Base-by-base conservation (phyloP, 2,329 filamentous ascomycete species). In the Colletotrichum liriopes region DNA sequence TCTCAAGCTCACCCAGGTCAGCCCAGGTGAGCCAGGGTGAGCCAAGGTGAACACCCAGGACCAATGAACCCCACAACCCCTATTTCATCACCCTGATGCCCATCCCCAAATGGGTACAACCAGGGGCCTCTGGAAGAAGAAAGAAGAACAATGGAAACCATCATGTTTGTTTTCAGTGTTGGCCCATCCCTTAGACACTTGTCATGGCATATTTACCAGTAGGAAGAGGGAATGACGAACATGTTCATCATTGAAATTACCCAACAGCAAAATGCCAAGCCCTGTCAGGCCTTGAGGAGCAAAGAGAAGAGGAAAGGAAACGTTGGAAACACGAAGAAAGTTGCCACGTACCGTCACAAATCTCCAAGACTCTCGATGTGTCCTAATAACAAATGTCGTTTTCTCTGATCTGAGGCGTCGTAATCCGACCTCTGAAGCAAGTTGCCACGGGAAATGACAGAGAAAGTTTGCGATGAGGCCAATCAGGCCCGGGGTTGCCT, bases 21-120 rank as follows among this genome's bases (percentile, higher is more conserved):
- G 65, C 39, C 47, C 14, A 52, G 49, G 62, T 66, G 55, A 66
- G 62, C 54, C 23, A 29, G 23, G 14, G 45, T 56, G 37, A 67
- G 41, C 18, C 23, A 29, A 29, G 14, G 45, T 56, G 37, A 67
- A 47, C 18, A 23, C 37, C 16, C 26, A 43, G 26, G 26, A 55
- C 23, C 37, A 41, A 41, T 20, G 32, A n/a, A 51, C 11, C 37
- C 3, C 26, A 64, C 26, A n/a, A 12, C 11, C 9, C 20, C 20
- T 29, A 16, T 23, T 26, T 49, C 20, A 43, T 26, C 26, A 26
- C 14, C 23, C 43, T 52, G 32, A 3, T 8, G 14, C 11, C 39
- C n/a, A 26, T 14, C n/a, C 23, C 11, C 45, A 41, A 41, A 23
- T 29, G 14, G 6, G 9, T 14, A 29, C n/a, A 52, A 20, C 14